These are phyloP conservation scores for Aspergillus flavus DNA, from an alignment of 2,329 filamentous ascomycete genomes.

Conservation along the genomic window DNA sequence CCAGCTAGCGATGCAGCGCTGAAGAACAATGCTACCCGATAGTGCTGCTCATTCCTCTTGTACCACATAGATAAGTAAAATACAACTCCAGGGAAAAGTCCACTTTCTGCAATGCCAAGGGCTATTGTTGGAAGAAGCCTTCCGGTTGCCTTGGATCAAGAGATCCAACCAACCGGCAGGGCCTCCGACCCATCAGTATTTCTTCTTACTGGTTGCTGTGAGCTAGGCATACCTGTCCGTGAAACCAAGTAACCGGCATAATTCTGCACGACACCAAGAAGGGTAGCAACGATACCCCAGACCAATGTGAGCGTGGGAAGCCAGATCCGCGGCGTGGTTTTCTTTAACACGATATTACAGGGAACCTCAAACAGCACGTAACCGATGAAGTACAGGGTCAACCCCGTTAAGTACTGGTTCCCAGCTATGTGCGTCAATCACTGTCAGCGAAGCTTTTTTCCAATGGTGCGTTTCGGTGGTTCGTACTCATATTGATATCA, in stretches of 20 bases:
- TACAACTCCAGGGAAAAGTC: conserved; percentile 57
- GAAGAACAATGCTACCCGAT: conserved; percentile 62
- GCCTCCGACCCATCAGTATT: neutral
- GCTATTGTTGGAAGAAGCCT: conserved; percentile 27
- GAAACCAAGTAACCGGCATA: conserved; percentile 53
- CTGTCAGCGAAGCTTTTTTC: neutral
- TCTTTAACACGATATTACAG: conserved; percentile 45
- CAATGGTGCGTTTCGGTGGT: neutral
- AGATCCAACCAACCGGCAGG: neutral
- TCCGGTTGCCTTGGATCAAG: conserved; percentile 2
- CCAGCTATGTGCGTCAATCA: conserved; percentile 28
- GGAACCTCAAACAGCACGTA: conserved; percentile 46
- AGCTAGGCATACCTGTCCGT: conserved; percentile 38
- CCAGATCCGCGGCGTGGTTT: conserved; percentile 42
- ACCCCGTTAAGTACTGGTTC: conserved; percentile 43
- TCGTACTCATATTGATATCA: conserved; percentile 43
- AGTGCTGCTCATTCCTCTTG: conserved; percentile 60
- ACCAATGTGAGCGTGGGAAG: conserved; percentile 46
- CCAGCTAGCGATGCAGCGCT: conserved; percentile 60
- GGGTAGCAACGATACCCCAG: conserved; percentile 56
- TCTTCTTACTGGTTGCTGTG: too few species aligned
- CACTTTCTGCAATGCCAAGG: conserved; percentile 56
- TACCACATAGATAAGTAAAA: conserved; percentile 68
- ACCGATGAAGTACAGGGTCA: conserved; percentile 43
- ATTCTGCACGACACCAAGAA: conserved; percentile 51